Conservation (phyloP, 768 basidiomycete genomes). For the Collybia mongolica region DNA sequence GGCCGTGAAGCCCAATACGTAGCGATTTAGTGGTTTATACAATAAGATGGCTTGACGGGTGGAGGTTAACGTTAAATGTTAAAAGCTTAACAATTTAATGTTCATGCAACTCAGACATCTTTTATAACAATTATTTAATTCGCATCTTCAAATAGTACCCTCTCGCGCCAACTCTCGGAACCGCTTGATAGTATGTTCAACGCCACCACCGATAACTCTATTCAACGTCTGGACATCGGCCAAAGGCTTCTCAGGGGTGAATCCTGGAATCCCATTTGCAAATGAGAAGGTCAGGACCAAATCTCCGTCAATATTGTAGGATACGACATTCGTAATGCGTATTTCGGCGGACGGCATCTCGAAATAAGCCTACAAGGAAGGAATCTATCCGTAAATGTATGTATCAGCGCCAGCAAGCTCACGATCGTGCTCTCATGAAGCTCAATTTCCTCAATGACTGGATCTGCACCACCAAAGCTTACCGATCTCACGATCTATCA, state of each 20-base stretch:
- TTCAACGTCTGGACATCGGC: slow-evolving; percentile 17
- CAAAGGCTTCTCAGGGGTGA: neutral
- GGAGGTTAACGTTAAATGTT: too few species aligned
- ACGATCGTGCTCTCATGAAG: slow-evolving; percentile 23
- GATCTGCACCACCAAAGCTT: slow-evolving; percentile 10
- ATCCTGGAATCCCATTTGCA: slow-evolving; percentile 24
- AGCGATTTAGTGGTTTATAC: too few species aligned
- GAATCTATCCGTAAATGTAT: neutral
- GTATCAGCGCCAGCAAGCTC: neutral
- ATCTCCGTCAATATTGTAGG: slow-evolving; percentile 20
- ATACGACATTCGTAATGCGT: slow-evolving; percentile 23
- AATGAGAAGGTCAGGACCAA: slow-evolving; percentile 24
- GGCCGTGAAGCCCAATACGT: neutral
- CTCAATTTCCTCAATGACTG: slow-evolving; percentile 18
- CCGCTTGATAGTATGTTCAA: slow-evolving; percentile 22
- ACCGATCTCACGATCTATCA: slow-evolving; percentile 17
- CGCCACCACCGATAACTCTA: slow-evolving; percentile 13
- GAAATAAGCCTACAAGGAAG: slow-evolving; percentile 21
- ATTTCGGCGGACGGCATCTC: slow-evolving; percentile 12
- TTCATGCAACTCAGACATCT: slow-evolving; percentile 4
- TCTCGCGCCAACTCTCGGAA: slow-evolving; percentile 19
- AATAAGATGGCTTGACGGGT: neutral
- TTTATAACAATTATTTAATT: neutral
- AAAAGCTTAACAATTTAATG: slow-evolving; percentile 2
- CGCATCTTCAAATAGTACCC: slow-evolving; percentile 8